Percentiles rank a stretch among this genome's conserved stretches.
Evolutionary conservation across 192 early-diverging fungal genomes (phyloP).

Genomic region (Diversispora eburnea): DNA sequence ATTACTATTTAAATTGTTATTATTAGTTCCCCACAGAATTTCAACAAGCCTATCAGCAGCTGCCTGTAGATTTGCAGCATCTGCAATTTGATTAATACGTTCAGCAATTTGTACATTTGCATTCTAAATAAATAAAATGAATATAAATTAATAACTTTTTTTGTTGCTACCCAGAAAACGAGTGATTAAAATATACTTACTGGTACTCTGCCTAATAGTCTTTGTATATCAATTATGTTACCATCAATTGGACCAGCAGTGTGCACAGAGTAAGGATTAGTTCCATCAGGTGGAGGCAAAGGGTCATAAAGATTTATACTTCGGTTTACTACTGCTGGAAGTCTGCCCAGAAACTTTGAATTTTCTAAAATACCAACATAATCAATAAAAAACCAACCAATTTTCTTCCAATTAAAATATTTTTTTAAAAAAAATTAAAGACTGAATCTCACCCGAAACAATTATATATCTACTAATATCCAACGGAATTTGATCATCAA

Average conservation of each 20-base stretch:
- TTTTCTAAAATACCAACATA: constrained; percentile 29
- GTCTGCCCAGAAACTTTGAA: constrained; percentile 42
- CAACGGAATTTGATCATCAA: constrained; percentile 32
- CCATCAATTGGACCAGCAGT: neutral
- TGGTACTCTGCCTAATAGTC: constrained; percentile 3
- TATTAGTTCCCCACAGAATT: neutral
- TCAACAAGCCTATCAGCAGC: constrained; percentile 12
- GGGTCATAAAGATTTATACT: constrained; percentile 64
- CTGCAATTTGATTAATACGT: constrained; percentile 13
- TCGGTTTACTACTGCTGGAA: constrained; percentile 48
- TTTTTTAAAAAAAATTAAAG: constrained; percentile 6
- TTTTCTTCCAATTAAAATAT: neutral
- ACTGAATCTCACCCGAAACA: constrained; percentile 30
- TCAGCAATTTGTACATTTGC: neutral
- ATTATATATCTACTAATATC: constrained; percentile 45
- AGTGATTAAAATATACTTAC: neutral
- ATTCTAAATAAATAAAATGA: neutral
- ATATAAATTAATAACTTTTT: neutral
- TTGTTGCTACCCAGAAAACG: neutral
- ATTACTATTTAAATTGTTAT: neutral
- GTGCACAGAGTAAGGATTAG: neutral
- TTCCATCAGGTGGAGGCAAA: constrained; percentile 50
- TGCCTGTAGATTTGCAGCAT: neutral
- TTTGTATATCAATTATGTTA: neutral
- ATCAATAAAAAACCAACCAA: constrained; percentile 15